These are phyloP conservation scores for Viridothelium virens DNA, from an alignment of 495 filamentous ascomycete species.

Conservation along the genomic window DNA sequence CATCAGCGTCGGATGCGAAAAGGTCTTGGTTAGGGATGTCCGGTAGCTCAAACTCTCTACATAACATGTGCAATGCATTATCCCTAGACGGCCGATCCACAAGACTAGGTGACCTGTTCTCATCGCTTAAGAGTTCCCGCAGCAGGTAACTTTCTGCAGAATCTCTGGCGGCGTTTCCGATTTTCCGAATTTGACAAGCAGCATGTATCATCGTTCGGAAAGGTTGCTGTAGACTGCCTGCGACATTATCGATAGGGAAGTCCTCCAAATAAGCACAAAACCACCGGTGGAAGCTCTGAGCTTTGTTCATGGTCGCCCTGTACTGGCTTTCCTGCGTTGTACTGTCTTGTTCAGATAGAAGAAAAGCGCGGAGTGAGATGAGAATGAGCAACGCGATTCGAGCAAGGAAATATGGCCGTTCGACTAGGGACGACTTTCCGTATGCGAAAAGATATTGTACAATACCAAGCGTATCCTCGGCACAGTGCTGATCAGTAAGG, in stretches of 20 bases:
- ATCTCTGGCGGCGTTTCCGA: conserved; percentile 52
- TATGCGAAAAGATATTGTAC: conserved; percentile 72
- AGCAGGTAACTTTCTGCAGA: conserved; percentile 67
- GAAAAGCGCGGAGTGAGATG: conserved; percentile 63
- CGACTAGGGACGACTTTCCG: conserved; percentile 56
- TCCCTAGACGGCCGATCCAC: conserved; percentile 61
- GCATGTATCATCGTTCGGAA: conserved; percentile 59
- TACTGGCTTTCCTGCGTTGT: conserved; percentile 72
- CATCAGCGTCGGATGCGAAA: conserved; percentile 53
- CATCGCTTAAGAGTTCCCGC: conserved; percentile 65
- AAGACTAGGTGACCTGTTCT: conserved; percentile 50
- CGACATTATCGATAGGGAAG: conserved; percentile 33
- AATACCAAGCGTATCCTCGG: conserved; percentile 85
- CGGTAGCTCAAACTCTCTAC: conserved; percentile 58
- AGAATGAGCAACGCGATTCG: conserved; percentile 70
- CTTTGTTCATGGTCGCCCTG: conserved; percentile 57
- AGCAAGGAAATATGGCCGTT: conserved; percentile 64
- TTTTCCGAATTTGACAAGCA: conserved; percentile 48
- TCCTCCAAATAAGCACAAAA: conserved; percentile 53
- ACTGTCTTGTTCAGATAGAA: conserved; percentile 56
- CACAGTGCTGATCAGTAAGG: conserved; percentile 71
- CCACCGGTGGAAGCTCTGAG: conserved; percentile 62
- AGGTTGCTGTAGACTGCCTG: conserved; percentile 22
- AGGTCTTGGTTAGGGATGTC: conserved; percentile 50
- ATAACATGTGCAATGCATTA: conserved; percentile 65